Evolutionary conservation across 75 land plant genomes (phyloP).

Genomic region (Larix kaempferi): DNA sequence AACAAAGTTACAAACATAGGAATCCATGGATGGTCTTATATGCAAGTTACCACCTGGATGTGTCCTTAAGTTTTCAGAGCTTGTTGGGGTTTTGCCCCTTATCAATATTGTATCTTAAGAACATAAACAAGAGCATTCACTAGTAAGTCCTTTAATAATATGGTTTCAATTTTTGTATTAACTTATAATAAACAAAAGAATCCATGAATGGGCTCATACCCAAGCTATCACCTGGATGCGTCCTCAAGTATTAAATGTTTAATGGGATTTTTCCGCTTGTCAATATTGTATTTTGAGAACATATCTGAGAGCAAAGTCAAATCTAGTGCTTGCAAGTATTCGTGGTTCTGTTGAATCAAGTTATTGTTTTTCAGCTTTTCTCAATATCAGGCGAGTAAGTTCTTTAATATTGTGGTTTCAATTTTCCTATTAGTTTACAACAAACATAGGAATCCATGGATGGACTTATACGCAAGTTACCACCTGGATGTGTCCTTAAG

Average conservation of each 20-base stretch:
- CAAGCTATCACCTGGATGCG: no score
- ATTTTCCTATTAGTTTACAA: no score
- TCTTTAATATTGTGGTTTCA: no score
- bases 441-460: background rate
- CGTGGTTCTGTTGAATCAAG: background rate
- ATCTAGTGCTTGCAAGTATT: background rate
- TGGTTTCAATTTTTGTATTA: no score
- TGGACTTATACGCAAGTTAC: background rate
- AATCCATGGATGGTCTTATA: background rate
- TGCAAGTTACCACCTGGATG: background rate
- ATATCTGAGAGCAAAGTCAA: background rate
- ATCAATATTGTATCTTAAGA: background rate
- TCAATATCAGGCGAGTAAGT: no score
- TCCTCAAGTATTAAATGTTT: background rate
- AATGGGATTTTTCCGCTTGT: slow-evolving; percentile 1
- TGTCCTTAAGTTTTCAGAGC: background rate
- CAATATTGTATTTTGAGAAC: slow-evolving; percentile 8
- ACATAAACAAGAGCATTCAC: no score
- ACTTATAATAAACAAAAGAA: no score
- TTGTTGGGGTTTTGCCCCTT: background rate
- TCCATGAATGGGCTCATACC: background rate
- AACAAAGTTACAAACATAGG: no score
- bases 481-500: background rate
- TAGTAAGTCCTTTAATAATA: no score
- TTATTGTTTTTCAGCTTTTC: background rate